Conservation (phyloP, 805 yeast genomes). For the Kodamaea lidongshanica region DNA sequence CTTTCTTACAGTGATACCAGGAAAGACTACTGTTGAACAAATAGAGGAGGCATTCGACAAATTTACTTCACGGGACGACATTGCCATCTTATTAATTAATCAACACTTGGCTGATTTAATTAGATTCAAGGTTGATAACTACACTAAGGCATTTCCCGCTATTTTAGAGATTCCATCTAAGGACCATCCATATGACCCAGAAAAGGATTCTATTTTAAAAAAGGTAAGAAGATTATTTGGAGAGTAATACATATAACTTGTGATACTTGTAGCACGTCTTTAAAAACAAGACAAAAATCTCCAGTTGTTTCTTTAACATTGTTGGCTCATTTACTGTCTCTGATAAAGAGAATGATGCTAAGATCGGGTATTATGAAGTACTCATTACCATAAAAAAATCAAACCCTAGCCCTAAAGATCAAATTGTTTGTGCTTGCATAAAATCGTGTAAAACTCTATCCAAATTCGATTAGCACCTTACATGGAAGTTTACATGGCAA, state of each 20-base stretch:
- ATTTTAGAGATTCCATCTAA: conserved; percentile 94
- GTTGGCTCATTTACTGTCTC: conserved; percentile 2
- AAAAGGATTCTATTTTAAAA: conserved; percentile 90
- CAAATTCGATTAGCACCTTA: too few species aligned
- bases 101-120: conserved; percentile 93
- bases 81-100: conserved; percentile 87
- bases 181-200: conserved; percentile 98
- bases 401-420: too few species aligned
- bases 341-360: too few species aligned
- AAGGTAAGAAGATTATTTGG: conserved; percentile 95
- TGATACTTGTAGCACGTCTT: conserved; percentile 1
- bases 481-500: too few species aligned
- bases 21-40: conserved; percentile 71
- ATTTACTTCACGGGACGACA: conserved; percentile 77
- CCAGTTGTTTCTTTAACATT: conserved; percentile 1
- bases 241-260: too few species aligned
- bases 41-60: conserved; percentile 67
- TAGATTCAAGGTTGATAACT: conserved; percentile 73
- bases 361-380: too few species aligned
- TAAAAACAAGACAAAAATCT: background rate
- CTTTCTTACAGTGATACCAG: conserved; percentile 71
- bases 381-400: too few species aligned
- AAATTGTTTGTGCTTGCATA: too few species aligned
- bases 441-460: too few species aligned
- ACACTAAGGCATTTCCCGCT: conserved; percentile 91